Conservation (phyloP, 331 rosid species). For the Phaseolus coccineus region DNA sequence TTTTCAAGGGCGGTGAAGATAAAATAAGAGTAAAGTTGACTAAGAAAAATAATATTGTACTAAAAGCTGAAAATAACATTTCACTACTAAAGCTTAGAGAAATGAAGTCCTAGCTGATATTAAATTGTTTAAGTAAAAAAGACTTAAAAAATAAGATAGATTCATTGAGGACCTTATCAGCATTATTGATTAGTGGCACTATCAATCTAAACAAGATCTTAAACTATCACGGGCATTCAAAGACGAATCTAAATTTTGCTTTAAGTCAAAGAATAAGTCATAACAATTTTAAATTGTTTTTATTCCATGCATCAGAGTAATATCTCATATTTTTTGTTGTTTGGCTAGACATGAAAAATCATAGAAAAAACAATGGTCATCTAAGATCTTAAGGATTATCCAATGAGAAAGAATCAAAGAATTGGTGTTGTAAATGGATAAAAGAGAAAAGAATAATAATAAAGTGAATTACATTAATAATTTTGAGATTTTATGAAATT, state of each 20-base stretch:
- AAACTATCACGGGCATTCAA: not conserved
- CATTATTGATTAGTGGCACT: not conserved
- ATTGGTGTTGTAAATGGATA: too few species aligned
- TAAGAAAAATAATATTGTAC: not conserved
- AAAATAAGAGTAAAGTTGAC: not conserved
- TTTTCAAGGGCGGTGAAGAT: not conserved
- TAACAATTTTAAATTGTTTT: not conserved
- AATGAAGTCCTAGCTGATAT: not conserved
- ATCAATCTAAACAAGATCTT: not conserved
- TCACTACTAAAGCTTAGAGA: not conserved
- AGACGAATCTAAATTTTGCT: not conserved
- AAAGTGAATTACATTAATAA: too few species aligned
- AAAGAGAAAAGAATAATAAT: too few species aligned
- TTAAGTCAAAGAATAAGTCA: not conserved
- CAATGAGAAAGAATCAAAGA: too few species aligned
- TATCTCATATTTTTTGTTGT: too few species aligned
- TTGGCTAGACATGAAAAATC: too few species aligned
- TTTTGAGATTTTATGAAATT: too few species aligned
- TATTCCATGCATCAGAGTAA: not conserved
- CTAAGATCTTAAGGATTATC: not conserved
- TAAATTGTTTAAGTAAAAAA: not conserved
- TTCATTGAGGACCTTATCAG: not conserved
- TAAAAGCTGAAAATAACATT: not conserved
- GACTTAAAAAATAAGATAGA: not conserved
- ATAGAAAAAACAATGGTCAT: not conserved